A percentile compares a stretch with the other conserved stretches of the same genome.
Conservation (phyloP, 2,329 filamentous ascomycete genomes). For the Diaporthe humulicola region DNA sequence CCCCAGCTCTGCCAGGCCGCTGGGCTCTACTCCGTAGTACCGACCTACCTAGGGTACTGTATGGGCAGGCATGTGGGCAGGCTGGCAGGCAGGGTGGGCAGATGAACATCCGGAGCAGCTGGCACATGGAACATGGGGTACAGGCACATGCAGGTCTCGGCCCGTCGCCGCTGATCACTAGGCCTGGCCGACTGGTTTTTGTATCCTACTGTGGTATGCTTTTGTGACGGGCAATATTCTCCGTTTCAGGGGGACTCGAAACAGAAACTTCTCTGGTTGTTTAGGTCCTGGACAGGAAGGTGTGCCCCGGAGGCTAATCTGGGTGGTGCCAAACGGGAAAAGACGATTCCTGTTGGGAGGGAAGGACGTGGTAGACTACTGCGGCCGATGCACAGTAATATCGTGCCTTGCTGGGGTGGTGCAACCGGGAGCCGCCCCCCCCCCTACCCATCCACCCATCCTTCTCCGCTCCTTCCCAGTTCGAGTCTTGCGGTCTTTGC, state of each 20-base stretch:
- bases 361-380: slow-evolving; percentile 3
- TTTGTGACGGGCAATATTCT: slow-evolving; percentile 21
- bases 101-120: background rate
- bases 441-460: background rate
- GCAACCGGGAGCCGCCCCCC: background rate
- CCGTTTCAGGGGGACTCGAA: slow-evolving; percentile 28
- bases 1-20: background rate
- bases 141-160: slow-evolving; percentile 24
- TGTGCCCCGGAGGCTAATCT: background rate
- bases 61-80: background rate
- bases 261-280: background rate
- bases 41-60: too few species aligned
- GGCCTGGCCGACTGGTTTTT: slow-evolving; percentile 2
- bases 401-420: background rate
- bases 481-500: background rate
- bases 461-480: background rate
- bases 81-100: slow-evolving; percentile 22
- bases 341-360: slow-evolving; percentile 2
- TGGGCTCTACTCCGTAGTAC: too few species aligned
- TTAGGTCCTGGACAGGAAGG: slow-evolving; percentile 4
- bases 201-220: background rate
- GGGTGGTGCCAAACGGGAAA: slow-evolving; percentile 4
- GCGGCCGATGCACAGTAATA: slow-evolving; percentile 2
- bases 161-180: slow-evolving; percentile 15
- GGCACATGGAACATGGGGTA: slow-evolving; percentile 14